Evolutionary conservation across 1,284 basidiomycete species (phyloP).

Genomic region (Tylopilus orsonianus): DNA sequence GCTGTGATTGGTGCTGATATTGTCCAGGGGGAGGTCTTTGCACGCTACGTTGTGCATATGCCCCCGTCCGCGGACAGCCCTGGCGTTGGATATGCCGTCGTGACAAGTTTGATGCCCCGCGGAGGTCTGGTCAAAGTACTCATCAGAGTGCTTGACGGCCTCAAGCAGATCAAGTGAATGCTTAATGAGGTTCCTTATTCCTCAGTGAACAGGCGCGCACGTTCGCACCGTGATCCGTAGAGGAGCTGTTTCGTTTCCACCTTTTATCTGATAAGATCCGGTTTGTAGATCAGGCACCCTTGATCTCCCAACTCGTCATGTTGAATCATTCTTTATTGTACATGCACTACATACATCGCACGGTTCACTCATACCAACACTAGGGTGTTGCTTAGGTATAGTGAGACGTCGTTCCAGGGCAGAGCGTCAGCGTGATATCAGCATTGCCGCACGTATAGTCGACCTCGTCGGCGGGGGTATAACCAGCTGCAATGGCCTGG

Average conservation of each 20-base stretch:
- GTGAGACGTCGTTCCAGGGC: too few species aligned
- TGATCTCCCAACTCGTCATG: neutral
- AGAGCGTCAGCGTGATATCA: neutral
- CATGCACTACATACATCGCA: neutral
- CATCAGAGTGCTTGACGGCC: constrained; percentile 20
- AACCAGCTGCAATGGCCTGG: neutral
- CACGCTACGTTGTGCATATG: constrained; percentile 70
- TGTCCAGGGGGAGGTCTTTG: constrained; percentile 76
- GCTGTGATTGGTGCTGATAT: neutral
- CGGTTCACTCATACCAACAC: neutral
- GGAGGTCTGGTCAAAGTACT: constrained; percentile 28
- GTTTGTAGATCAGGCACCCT: too few species aligned
- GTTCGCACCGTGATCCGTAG: too few species aligned
- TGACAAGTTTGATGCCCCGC: constrained; percentile 23
- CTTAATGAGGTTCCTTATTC: neutral
- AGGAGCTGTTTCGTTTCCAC: too few species aligned
- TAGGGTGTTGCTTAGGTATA: neutral
- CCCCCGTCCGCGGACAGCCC: constrained; percentile 4
- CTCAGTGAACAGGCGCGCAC: too few species aligned
- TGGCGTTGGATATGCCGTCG: constrained; percentile 7
- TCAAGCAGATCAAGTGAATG: constrained; percentile 9
- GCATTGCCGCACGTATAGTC: neutral
- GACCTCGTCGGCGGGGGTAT: neutral
- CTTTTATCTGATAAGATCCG: neutral
- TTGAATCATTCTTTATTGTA: constrained; percentile 4